Conservation (phyloP, 2,329 filamentous ascomycete genomes). For the Paraconiothyrium brasiliense region DNA sequence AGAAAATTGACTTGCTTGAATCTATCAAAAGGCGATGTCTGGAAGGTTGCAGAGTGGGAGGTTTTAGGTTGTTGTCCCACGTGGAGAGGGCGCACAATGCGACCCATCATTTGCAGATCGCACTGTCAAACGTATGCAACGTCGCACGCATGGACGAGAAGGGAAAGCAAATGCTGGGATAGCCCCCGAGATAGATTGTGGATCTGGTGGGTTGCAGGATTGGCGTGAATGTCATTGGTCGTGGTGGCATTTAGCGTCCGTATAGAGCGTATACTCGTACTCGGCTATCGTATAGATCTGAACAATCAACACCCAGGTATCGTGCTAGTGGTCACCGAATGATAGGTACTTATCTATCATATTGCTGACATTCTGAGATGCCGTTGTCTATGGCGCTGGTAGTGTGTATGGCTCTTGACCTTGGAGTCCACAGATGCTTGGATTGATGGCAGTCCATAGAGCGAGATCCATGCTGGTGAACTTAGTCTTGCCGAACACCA, state of each 20-base stretch:
- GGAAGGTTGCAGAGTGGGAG: too few relatives aligned
- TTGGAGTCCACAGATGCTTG: too few relatives aligned
- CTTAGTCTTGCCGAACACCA: too few relatives aligned
- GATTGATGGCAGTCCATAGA: too few relatives aligned
- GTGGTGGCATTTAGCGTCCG: not conserved
- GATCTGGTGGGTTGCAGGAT: not conserved
- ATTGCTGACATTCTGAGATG: too few relatives aligned
- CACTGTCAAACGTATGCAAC: not conserved
- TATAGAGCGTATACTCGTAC: constrained; percentile 3
- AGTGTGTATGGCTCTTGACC: too few relatives aligned
- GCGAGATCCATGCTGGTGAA: too few relatives aligned
- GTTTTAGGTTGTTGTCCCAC: not conserved
- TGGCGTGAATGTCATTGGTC: not conserved
- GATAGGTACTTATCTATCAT: not conserved
- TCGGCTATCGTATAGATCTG: constrained; percentile 1
- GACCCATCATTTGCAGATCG: not conserved
- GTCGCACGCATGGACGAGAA: not conserved
- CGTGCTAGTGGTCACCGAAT: not conserved
- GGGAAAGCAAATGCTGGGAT: not conserved
- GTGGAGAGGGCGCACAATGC: not conserved
- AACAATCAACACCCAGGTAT: not conserved
- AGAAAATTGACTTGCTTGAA: not conserved
- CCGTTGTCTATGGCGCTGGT: too few relatives aligned
- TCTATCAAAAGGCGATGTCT: too few relatives aligned
- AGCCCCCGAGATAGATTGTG: not conserved